Evolutionary conservation across 2,329 filamentous ascomycete species (phyloP), one percentile per base, ranked within the genome.

Genomic region (Sporothrix sp.): DNA sequence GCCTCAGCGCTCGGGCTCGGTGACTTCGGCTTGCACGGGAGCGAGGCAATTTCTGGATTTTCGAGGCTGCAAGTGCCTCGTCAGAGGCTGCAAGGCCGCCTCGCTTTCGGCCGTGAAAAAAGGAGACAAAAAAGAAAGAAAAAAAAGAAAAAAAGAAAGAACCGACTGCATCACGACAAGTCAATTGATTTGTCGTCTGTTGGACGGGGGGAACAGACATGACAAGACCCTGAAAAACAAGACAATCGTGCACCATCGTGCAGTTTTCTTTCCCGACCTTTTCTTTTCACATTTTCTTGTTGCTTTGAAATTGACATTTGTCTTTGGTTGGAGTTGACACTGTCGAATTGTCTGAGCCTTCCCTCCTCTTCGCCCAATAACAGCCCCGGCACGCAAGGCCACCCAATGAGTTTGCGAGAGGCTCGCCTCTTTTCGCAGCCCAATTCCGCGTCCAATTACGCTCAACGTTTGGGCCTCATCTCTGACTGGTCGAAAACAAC

Each of bases 291-390:
- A n/a, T n/a, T n/a, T n/a, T 3, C 33, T 11, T 21, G 11, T 38
- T 23, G 23, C 20, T 38, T 14, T 13, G 10, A 38, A 13, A 23
- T 11, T 38, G 10, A 5, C 10, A 14, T 23, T 38, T 23, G 36
- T 13, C n/a, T 13, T 14, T 20, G 11, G 20, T 13, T 43, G 39
- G 18, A n/a, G 4, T 43, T 7, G 18, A 30, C 7, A n/a, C n/a
- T n/a, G n/a, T 20, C 4, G 16, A 30, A 43, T n/a, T n/a, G n/a
- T n/a, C 14, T 8, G 20, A 52, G 44, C 40, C 50, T 47, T 48
- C 33, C 8, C n/a, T 36, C 18, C 2, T 10, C 46, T 20, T 51
- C 39, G 11, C 28, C 49, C 42, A 51, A 51, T 46, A 39, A 35
- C 42, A 35, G 16, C 20, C 20, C 5, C 46, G 11, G n/a, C 7